Evolutionary conservation across 2,329 filamentous ascomycete species (phyloP), one percentile per base, ranked within the genome.

Genomic region (Blumeriella jaapii): DNA sequence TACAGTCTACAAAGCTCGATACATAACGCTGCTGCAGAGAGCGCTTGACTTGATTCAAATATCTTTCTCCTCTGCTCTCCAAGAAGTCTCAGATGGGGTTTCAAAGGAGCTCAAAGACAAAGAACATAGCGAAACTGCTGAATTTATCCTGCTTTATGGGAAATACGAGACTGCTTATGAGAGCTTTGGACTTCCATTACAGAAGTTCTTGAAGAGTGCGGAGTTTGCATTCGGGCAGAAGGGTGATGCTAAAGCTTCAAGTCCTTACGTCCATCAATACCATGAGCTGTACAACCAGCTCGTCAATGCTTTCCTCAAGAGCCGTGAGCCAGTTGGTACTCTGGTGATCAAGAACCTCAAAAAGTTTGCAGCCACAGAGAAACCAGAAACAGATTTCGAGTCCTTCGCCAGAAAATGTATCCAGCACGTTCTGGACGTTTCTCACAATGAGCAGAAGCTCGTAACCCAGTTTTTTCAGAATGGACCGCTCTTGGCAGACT

Each of bases 1-100:
- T 2, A 79, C 86, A 43, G 76, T 81, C 2, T 96, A 95, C 56
- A 73, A 87, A 27, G 85, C 89, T 5, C 75, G 86, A 40, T 96
- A 96, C 57, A 76, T 83, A 41, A 69, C 91, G 0, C 68, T 95
- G 9, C 69, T 96, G 10, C 74, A 72, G 17, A 76, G 76, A 47
- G 69, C 74, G 0, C 61, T 79, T 7, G 73, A 77, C 27, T 33
- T 42, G 15, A 32, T 41, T 13, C 36, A 38, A 22, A 34, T n/a
- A 9, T 24, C 34, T 24, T 40, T 53, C 26, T 42, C 44, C 2
- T 45, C 37, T 19, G 39, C 45, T 36, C 32, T 54, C 7, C 50
- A 75, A 72, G 40, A 69, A 68, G 44, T 66, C 65, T n/a, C 62
- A 75, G 15, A 70, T 68, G 43, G 76, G 76, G 42, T 74, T 72